phyloP scores from a whole-genome alignment of 2,329 filamentous ascomycete species.

The Pseudopithomyces maydicus region DNA sequence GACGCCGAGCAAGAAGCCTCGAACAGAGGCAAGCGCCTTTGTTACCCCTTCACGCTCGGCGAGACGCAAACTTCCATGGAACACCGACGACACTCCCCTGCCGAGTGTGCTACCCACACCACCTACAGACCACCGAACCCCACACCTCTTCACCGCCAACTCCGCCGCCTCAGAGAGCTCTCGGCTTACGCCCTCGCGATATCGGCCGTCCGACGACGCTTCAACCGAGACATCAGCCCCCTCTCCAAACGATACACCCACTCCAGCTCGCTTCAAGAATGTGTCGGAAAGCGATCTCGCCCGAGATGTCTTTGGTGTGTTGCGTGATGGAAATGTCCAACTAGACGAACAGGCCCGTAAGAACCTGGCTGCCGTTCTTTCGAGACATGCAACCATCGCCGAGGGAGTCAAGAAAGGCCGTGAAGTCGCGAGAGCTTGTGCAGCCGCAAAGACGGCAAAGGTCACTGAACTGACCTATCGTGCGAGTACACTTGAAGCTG shows the following conservation, averaged over 20 bases:
- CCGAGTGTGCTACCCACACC: conserved; percentile 33
- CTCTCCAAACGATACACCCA: conserved; percentile 40
- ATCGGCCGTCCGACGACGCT: conserved; percentile 7
- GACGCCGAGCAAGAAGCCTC: conserved; percentile 49
- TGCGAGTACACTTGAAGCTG: conserved; percentile 62
- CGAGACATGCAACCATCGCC: conserved; percentile 60
- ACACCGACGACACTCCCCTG: conserved; percentile 26
- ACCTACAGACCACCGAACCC: conserved; percentile 21
- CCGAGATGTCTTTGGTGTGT: conserved; percentile 55
- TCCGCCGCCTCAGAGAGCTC: conserved; percentile 10
- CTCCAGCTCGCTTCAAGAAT: conserved; percentile 36
- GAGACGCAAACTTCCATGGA: conserved; percentile 47
- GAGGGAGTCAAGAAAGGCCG: conserved; percentile 68
- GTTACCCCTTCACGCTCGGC: conserved; percentile 39
- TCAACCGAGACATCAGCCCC: conserved; percentile 21
- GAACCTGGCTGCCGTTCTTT: conserved; percentile 27
- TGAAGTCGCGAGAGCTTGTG: conserved; percentile 66
- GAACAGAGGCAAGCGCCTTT: conserved; percentile 43
- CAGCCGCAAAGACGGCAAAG: conserved; percentile 69
- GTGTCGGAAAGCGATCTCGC: conserved; percentile 24
- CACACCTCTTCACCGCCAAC: conserved; percentile 21
- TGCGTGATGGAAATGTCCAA: conserved; percentile 52
- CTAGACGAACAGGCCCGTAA: conserved; percentile 19
- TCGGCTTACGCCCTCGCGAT: conserved; percentile 23
- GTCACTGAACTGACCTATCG: conserved; percentile 69